Evolutionary conservation across 23 red algal species (phyloP).

Genomic region (Gracilariopsis chorda): DNA sequence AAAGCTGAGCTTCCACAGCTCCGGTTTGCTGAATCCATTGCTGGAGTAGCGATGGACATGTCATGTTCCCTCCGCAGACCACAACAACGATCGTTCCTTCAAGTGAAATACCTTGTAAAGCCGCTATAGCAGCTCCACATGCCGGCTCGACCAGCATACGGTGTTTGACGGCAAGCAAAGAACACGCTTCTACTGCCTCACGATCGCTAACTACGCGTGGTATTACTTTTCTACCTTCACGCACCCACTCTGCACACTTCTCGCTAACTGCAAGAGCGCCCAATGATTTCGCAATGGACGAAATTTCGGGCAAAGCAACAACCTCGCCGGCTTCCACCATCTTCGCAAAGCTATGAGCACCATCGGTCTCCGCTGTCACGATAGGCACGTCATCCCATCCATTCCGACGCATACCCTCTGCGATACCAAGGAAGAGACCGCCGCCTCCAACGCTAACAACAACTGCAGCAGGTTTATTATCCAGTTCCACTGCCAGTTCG

Average conservation of each 20-base stretch:
- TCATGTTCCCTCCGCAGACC: slow-evolving; percentile 88
- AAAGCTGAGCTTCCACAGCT: slow-evolving; percentile 48
- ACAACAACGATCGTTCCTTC: slow-evolving; percentile 70
- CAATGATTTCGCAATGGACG: slow-evolving; percentile 69
- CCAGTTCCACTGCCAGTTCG: slow-evolving; percentile 59
- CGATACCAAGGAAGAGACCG: slow-evolving; percentile 81
- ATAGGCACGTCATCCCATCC: slow-evolving; percentile 68
- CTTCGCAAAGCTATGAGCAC: slow-evolving; percentile 80
- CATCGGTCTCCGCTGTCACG: slow-evolving; percentile 74
- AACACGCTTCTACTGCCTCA: slow-evolving; percentile 77
- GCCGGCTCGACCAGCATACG: slow-evolving; percentile 89
- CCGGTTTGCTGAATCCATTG: slow-evolving; percentile 68
- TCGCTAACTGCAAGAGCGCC: slow-evolving; percentile 75
- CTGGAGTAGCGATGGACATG: slow-evolving; percentile 60
- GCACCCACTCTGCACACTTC: slow-evolving; percentile 26
- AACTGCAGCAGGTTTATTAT: slow-evolving; percentile 46
- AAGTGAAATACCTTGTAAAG: background rate
- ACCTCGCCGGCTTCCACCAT: slow-evolving; percentile 69
- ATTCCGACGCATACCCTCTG: slow-evolving; percentile 44
- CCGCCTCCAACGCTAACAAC: slow-evolving; percentile 84
- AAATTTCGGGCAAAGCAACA: slow-evolving; percentile 53
- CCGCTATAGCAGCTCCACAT: slow-evolving; percentile 83
- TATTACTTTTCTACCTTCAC: slow-evolving; percentile 39
- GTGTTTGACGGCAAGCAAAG: slow-evolving; percentile 67
- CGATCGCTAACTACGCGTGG: slow-evolving; percentile 56